A percentile compares a stretch with the other conserved stretches of the same genome.
Conservation (phyloP, 208 protist species). For the Leishmania amazonensis region DNA sequence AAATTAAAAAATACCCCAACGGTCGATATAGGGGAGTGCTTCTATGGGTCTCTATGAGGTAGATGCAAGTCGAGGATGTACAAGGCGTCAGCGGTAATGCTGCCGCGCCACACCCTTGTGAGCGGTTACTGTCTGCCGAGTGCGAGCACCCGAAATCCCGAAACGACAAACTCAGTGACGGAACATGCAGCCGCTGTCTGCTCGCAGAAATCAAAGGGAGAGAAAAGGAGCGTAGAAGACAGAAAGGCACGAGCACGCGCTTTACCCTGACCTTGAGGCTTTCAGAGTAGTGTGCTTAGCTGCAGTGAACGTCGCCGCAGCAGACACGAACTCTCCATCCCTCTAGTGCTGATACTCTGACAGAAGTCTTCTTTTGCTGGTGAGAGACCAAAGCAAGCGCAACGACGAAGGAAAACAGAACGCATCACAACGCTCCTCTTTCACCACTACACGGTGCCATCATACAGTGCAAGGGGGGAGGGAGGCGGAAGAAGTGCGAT, state of each 20-base stretch:
- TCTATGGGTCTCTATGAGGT: constrained; percentile 5
- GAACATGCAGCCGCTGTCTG: not conserved
- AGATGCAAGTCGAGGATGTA: not conserved
- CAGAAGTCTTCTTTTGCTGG: not conserved
- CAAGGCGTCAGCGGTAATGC: not conserved
- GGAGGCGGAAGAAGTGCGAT: not conserved
- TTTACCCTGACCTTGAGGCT: too few species aligned
- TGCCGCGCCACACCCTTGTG: not conserved
- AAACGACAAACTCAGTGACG: not conserved
- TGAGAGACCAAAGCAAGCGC: not conserved
- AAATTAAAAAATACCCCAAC: too few species aligned
- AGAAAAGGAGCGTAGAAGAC: not conserved
- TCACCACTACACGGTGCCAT: not conserved
- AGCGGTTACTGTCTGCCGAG: not conserved
- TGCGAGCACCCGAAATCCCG: too few species aligned
- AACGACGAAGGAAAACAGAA: not conserved
- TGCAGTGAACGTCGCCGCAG: not conserved
- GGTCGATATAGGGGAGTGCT: not conserved
- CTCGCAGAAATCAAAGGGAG: not conserved
- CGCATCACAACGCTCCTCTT: not conserved
- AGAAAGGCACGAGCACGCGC: not conserved
- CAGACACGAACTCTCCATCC: not conserved
- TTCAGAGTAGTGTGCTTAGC: not conserved
- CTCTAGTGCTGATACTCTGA: not conserved
- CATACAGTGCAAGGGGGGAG: not conserved